A percentile compares a stretch with the other conserved stretches of the same genome.
Conservation (phyloP, 331 rosid genomes). For the Pyrus hybrid region DNA sequence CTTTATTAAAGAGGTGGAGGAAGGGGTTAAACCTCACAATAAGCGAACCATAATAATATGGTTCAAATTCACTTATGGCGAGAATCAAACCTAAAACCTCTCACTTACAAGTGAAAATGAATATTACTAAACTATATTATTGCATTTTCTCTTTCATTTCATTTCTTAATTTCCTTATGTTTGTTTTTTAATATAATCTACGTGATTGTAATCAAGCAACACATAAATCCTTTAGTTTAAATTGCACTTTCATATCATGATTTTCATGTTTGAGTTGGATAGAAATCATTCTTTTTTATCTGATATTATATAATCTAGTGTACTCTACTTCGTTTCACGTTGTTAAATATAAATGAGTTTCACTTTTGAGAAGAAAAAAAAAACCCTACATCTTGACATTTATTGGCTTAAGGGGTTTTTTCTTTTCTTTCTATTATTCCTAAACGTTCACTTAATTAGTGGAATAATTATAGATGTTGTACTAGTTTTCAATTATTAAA, state of each 20-base stretch:
- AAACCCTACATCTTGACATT: not conserved
- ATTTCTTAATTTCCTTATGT: not conserved
- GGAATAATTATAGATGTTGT: not conserved
- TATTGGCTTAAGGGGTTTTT: not conserved
- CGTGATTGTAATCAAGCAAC: not conserved
- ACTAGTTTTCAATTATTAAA: not conserved
- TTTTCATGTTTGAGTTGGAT: not conserved
- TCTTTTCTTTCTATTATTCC: not conserved
- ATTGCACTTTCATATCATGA: not conserved
- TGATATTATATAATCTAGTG: too few species aligned
- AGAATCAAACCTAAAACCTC: fast-evolving
- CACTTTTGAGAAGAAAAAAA: too few species aligned
- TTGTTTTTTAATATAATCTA: too few species aligned
- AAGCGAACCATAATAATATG: fast-evolving
- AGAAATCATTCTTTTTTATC: too few species aligned
- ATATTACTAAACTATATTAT: not conserved
- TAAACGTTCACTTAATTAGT: not conserved
- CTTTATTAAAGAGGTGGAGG: fast-evolving
- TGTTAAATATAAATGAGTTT: too few species aligned
- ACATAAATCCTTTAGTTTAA: not conserved
- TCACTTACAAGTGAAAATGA: too few species aligned
- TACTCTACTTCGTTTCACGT: too few species aligned
- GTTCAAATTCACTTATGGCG: too few species aligned
- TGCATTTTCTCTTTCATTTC: not conserved
- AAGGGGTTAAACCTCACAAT: fast-evolving